These are phyloP conservation scores for Hyaloscypha variabilis DNA, from an alignment of 495 filamentous ascomycete genomes.

Conservation along the genomic window DNA sequence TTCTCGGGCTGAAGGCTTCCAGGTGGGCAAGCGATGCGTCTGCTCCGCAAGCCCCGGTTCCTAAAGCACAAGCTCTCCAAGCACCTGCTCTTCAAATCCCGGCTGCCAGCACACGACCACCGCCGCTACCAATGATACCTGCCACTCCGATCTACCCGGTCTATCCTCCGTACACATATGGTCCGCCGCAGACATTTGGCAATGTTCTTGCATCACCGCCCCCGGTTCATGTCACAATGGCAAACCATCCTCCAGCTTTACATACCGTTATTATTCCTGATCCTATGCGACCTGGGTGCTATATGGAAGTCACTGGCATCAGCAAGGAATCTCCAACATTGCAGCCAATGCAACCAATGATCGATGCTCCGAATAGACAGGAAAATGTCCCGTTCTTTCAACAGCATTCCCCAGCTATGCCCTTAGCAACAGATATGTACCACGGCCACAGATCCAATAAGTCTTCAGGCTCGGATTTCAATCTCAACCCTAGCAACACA, in stretches of 20 bases:
- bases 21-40: slow-evolving; percentile 11
- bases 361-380: not conserved
- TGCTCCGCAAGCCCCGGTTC: not conserved
- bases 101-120: not conserved
- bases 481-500: not conserved
- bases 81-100: not conserved
- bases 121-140: not conserved
- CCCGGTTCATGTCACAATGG: not conserved
- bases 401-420: not conserved
- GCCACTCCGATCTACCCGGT: not conserved
- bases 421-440: not conserved
- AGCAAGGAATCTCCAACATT: no score
- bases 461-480: not conserved
- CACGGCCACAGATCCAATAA: not conserved
- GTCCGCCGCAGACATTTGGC: not conserved
- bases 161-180: not conserved
- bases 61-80: no score
- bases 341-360: not conserved
- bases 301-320: no score
- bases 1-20: slow-evolving; percentile 5
- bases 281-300: no score
- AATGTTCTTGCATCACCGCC: not conserved
- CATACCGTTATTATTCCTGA: no score
- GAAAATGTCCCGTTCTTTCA: not conserved
- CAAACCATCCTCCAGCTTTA: no score